A percentile compares a stretch with the other conserved stretches of the same genome.
Conservation (phyloP, 305 asterid species). For the Fraxinus dipetala region DNA sequence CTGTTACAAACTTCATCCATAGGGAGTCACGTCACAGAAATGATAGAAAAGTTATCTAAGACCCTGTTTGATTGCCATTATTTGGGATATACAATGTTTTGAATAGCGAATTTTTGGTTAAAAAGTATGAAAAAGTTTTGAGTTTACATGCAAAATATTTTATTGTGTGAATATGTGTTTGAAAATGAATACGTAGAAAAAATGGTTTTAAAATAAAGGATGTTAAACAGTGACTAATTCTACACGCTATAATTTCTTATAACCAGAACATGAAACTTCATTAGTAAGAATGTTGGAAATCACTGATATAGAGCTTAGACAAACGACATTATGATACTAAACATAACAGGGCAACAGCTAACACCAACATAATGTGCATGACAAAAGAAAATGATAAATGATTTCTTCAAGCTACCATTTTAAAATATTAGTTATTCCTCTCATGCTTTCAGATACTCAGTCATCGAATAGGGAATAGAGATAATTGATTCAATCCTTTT, state of each 20-base stretch:
- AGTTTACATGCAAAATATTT: not conserved
- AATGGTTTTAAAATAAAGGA: not conserved
- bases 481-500: not conserved
- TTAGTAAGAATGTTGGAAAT: not conserved
- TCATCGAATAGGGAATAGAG: slow-evolving; percentile 5
- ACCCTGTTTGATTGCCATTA: not conserved
- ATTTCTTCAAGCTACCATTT: not conserved
- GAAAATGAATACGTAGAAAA: not conserved
- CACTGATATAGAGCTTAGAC: not conserved
- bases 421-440: not conserved
- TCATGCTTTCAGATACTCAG: not conserved
- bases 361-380: not conserved
- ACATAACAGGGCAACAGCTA: not conserved
- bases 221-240: not conserved
- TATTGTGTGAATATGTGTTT: not conserved
- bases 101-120: not conserved
- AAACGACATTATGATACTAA: not conserved
- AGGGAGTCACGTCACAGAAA: not conserved
- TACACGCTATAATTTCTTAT: not conserved
- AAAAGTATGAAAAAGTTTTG: not conserved
- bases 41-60: not conserved
- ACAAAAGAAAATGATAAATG: slow-evolving; percentile 1
- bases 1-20: not conserved
- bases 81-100: not conserved
- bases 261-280: not conserved